phyloP scores from a whole-genome alignment of 352 stramenopile genomes.

The Globisporangium sylvaticum region DNA sequence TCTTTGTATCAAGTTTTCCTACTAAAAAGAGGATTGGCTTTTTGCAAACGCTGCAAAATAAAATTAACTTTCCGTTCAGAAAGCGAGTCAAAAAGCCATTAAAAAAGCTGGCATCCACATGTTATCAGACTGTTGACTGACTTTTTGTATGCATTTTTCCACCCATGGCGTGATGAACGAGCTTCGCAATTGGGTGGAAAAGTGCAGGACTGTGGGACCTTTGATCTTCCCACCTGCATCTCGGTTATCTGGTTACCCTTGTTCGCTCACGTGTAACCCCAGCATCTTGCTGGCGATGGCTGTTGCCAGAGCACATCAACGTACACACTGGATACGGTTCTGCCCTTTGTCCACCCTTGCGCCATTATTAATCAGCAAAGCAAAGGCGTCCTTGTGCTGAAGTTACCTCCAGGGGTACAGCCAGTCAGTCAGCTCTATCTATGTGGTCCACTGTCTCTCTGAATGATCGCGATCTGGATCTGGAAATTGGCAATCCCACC shows the following conservation, averaged over 20 bases:
- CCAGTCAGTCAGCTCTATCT: not conserved
- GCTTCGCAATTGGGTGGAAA: not conserved
- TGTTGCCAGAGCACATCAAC: not conserved
- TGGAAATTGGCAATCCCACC: not conserved
- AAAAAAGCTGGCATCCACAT: not conserved
- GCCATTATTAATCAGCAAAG: not conserved
- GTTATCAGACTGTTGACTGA: not conserved
- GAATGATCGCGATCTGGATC: not conserved
- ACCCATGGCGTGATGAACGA: not conserved
- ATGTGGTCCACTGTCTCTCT: not conserved
- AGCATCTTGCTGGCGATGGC: not conserved
- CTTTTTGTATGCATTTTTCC: not conserved
- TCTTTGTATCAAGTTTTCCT: not conserved
- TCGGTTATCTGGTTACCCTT: not conserved
- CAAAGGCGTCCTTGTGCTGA: not conserved
- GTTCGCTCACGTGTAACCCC: not conserved
- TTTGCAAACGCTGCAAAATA: not conserved
- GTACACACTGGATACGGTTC: not conserved
- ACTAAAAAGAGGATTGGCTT: not conserved
- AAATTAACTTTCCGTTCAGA: not conserved
- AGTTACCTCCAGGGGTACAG: not conserved
- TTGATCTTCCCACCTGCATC: not conserved
- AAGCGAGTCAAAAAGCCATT: not conserved
- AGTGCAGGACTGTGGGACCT: not conserved
- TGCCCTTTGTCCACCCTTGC: not conserved